These are phyloP conservation scores for Aureobasidium sp. DNA, from an alignment of 2,329 filamentous ascomycete species.

Conservation along the genomic window DNA sequence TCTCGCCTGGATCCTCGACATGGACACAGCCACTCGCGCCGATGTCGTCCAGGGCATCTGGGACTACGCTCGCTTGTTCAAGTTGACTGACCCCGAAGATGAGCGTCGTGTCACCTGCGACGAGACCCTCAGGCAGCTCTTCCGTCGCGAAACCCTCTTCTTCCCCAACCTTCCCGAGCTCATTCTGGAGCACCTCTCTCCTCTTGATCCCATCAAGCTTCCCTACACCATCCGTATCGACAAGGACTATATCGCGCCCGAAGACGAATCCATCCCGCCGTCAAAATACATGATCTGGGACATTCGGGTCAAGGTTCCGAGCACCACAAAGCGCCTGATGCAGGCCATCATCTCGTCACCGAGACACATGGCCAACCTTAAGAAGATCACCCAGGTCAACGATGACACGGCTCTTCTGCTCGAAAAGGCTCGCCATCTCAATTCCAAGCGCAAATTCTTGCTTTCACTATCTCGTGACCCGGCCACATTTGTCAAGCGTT, in stretches of 20 bases:
- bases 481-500: conserved; percentile 73
- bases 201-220: conserved; percentile 74
- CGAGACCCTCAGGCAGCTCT: conserved; percentile 68
- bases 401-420: conserved; percentile 78
- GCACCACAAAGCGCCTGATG: conserved; percentile 68
- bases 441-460: conserved; percentile 87
- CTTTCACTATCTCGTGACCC: conserved; percentile 72
- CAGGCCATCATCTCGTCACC: conserved; percentile 34
- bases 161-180: conserved; percentile 82
- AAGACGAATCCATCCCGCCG: conserved; percentile 45
- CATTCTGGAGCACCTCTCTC: conserved; percentile 61
- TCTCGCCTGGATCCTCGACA: conserved; percentile 78
- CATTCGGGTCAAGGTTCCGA: conserved; percentile 74
- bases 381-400: conserved; percentile 69
- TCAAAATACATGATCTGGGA: conserved; percentile 83
- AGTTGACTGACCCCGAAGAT: conserved; percentile 89
- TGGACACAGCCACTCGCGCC: conserved; percentile 76
- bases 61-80: conserved; percentile 85
- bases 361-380: conserved; percentile 56
- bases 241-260: conserved; percentile 42
- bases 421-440: conserved; percentile 75
- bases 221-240: conserved; percentile 93
- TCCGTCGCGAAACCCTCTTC: conserved; percentile 64
- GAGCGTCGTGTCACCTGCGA: conserved; percentile 90
- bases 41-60: conserved; percentile 87